phyloP scores from a whole-genome alignment of 768 basidiomycete species.

The Tylopilus balloui region DNA sequence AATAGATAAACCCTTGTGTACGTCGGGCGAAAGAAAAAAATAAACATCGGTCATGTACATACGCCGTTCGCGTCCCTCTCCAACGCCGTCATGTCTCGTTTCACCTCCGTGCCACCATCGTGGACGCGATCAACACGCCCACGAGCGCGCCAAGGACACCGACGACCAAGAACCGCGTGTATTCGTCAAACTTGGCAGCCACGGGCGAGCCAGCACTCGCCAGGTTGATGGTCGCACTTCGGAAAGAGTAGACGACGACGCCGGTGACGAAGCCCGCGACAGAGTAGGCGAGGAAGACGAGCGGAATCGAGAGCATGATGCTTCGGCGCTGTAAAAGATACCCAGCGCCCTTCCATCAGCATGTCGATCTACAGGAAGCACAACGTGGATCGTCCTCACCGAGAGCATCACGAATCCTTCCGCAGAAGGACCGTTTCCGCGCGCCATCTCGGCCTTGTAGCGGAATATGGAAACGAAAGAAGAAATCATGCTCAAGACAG shows the following conservation, averaged over 20 bases:
- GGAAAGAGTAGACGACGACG: conserved; percentile 61
- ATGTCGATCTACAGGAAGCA: conserved; percentile 2
- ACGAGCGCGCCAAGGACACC: conserved; percentile 61
- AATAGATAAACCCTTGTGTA: too few relatives aligned
- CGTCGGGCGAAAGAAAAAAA: neutral
- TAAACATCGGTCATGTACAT: neutral
- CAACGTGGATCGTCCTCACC: conserved; percentile 24
- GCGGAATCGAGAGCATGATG: conserved; percentile 64
- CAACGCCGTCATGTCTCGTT: neutral
- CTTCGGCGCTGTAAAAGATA: conserved; percentile 39
- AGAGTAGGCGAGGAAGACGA: conserved; percentile 70
- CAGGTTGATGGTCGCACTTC: conserved; percentile 42
- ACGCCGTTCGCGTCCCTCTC: neutral
- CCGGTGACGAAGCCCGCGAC: conserved; percentile 64
- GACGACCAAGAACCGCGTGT: conserved; percentile 59
- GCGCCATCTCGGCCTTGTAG: conserved; percentile 62
- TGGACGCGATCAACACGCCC: conserved; percentile 54
- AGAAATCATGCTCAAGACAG: conserved; percentile 64
- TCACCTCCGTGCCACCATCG: conserved; percentile 30
- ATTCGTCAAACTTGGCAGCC: conserved; percentile 49
- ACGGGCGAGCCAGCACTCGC: conserved; percentile 30
- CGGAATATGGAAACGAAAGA: conserved; percentile 66
- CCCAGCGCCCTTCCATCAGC: too few relatives aligned
- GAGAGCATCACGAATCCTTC: conserved; percentile 57
- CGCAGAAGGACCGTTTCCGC: conserved; percentile 39